Percentiles rank a stretch among this genome's conserved stretches.
phyloP scores from a whole-genome alignment of 805 yeast species.

The Saccharomycopsis lassenensis region DNA sequence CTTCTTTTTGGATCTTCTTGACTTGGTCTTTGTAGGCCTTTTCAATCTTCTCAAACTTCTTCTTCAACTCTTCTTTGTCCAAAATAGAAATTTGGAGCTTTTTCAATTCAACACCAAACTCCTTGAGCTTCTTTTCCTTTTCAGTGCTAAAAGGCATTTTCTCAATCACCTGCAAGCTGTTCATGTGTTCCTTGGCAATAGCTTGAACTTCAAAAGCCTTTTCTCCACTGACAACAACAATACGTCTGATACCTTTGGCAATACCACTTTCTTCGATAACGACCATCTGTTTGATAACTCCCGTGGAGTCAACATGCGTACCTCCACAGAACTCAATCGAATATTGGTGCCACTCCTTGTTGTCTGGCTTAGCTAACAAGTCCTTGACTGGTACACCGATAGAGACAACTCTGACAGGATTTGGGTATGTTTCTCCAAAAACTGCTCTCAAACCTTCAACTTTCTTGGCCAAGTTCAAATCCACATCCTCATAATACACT shows the following conservation, averaged over 20 bases:
- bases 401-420: conserved; percentile 96
- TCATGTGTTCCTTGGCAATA: conserved; percentile 61
- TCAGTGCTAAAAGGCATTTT: conserved; percentile 58
- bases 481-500: conserved; percentile 79
- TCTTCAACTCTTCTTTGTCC: conserved; percentile 65
- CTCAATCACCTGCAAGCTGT: conserved; percentile 46
- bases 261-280: conserved; percentile 93
- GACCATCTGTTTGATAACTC: conserved; percentile 85
- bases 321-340: conserved; percentile 99
- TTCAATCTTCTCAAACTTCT: conserved; percentile 66
- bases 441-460: conserved; percentile 92
- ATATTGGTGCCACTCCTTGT: conserved; percentile 60
- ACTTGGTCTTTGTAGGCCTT: conserved; percentile 81
- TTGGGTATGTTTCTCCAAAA: conserved; percentile 97
- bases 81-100: conserved; percentile 73
- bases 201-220: conserved; percentile 88
- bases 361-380: conserved; percentile 58
- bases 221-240: conserved; percentile 90
- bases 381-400: conserved; percentile 88
- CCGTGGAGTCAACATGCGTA: conserved; percentile 87
- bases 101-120: conserved; percentile 73
- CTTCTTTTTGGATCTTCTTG: conserved; percentile 81
- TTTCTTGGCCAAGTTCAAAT: conserved; percentile 57
- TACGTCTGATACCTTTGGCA: conserved; percentile 97
- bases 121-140: conserved; percentile 77